Evolutionary conservation across 208 protist species (phyloP).

Genomic region (Porcisia hertigi): DNA sequence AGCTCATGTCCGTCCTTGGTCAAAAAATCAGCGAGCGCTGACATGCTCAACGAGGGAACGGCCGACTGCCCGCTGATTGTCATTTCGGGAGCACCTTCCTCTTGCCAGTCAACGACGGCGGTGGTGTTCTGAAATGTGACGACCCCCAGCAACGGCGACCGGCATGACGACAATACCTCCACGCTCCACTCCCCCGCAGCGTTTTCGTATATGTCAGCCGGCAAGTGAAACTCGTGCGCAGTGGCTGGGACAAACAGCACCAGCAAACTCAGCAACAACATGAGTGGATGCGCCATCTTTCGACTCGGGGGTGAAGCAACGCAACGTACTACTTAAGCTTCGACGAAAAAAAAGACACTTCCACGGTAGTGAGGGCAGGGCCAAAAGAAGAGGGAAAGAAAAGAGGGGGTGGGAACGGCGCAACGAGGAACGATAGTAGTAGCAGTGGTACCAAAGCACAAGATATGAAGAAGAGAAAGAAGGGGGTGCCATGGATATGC

Average conservation of each 20-base stretch:
- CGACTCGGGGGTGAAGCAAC: background rate
- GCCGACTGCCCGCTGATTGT: constrained; percentile 23
- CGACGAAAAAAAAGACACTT: background rate
- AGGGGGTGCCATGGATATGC: background rate
- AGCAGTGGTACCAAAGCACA: background rate
- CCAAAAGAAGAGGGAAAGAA: background rate
- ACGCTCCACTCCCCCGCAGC: constrained; percentile 65
- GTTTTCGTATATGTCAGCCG: constrained; percentile 39
- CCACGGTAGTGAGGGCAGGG: no score
- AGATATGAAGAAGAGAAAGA: constrained; percentile 1
- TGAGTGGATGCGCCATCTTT: constrained; percentile 6
- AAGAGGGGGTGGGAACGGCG: background rate
- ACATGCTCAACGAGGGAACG: constrained; percentile 25
- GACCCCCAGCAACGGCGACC: constrained; percentile 23
- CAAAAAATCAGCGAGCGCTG: constrained; percentile 38
- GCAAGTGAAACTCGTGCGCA: constrained; percentile 39
- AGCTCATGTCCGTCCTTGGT: constrained; percentile 21
- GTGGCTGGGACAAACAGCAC: constrained; percentile 4
- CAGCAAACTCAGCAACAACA: constrained; percentile 9
- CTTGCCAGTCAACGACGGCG: constrained; percentile 37
- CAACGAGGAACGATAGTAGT: constrained; percentile 15
- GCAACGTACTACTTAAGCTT: background rate
- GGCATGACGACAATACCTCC: constrained; percentile 56
- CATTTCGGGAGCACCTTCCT: constrained; percentile 12
- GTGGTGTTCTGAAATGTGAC: constrained; percentile 47